Evolutionary conservation across 345 rosid species (phyloP).

Genomic region (Erysimum cheiranthoides): DNA sequence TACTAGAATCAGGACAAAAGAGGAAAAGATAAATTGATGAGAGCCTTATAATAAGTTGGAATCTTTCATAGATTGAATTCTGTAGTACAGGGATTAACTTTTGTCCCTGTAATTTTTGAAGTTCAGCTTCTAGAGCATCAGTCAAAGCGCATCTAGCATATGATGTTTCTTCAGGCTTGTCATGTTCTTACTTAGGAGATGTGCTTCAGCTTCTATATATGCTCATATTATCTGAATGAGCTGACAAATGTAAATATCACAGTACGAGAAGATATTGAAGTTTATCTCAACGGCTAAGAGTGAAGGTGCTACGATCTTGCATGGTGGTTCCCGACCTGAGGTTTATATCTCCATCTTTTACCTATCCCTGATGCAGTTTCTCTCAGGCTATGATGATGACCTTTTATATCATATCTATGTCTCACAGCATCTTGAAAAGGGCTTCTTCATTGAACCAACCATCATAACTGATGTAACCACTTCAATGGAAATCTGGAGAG

Average conservation of each 20-base stretch:
- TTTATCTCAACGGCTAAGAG: constrained; percentile 77
- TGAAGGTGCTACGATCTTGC: constrained; percentile 88
- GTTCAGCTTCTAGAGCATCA: constrained; percentile 6
- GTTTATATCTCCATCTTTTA: constrained; percentile 40
- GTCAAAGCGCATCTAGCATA: constrained; percentile 14
- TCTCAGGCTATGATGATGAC: constrained; percentile 29
- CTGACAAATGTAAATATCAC: constrained; percentile 39
- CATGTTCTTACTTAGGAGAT: constrained; percentile 17
- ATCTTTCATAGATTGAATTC: constrained; percentile 9
- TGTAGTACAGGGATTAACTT: constrained; percentile 6
- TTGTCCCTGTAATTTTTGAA: constrained; percentile 6
- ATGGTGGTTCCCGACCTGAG: constrained; percentile 83
- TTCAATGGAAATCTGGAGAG: constrained; percentile 98
- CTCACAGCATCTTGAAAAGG: constrained; percentile 77
- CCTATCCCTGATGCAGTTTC: constrained; percentile 21
- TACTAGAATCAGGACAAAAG: not conserved
- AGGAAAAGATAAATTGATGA: constrained; percentile 9
- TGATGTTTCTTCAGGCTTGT: constrained; percentile 3
- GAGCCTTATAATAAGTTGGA: not conserved
- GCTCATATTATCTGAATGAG: constrained; percentile 28
- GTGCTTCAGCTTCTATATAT: constrained; percentile 3
- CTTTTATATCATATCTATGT: not conserved
- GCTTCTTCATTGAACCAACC: constrained; percentile 85
- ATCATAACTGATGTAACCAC: constrained; percentile 75
- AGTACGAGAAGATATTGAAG: constrained; percentile 80